Percentiles rank a stretch among this genome's conserved stretches.
These are phyloP conservation scores for Cytospora schulzeri DNA, from an alignment of 2,329 filamentous ascomycete species.

Conservation along the genomic window DNA sequence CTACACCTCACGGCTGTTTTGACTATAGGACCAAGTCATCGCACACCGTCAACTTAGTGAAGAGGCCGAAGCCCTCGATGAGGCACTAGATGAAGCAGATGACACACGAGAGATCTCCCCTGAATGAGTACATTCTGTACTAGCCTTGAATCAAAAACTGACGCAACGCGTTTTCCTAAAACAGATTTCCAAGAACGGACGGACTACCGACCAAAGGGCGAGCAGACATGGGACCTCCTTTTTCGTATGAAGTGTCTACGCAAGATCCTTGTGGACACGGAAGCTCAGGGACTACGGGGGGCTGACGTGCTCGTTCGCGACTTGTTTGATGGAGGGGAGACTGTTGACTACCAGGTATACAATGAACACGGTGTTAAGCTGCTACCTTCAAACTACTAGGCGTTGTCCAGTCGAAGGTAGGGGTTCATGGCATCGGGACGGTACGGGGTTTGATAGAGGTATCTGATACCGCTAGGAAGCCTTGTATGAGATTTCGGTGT, in stretches of 20 bases:
- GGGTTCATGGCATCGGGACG: neutral
- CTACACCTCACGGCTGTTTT: neutral
- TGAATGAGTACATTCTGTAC: neutral
- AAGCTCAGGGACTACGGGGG: neutral
- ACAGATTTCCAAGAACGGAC: neutral
- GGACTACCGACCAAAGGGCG: neutral
- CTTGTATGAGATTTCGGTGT: no score
- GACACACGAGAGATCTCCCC: neutral
- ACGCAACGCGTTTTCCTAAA: no score
- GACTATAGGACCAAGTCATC: neutral
- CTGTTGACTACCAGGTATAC: conserved; percentile 2
- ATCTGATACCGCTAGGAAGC: neutral
- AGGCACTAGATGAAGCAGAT: neutral
- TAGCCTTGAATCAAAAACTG: neutral
- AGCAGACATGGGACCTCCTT: conserved; percentile 1
- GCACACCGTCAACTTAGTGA: neutral
- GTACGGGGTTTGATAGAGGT: neutral
- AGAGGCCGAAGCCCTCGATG: neutral
- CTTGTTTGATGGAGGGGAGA: conserved; percentile 10
- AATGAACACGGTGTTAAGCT: neutral
- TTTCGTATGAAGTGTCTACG: conserved; percentile 11
- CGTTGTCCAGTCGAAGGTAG: neutral
- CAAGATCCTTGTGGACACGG: neutral
- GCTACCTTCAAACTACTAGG: neutral
- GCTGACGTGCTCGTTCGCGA: conserved; percentile 12